Evolutionary conservation across 768 basidiomycete genomes (phyloP), one percentile per base, ranked within the genome.

Genomic region (Tulasnella sp.): DNA sequence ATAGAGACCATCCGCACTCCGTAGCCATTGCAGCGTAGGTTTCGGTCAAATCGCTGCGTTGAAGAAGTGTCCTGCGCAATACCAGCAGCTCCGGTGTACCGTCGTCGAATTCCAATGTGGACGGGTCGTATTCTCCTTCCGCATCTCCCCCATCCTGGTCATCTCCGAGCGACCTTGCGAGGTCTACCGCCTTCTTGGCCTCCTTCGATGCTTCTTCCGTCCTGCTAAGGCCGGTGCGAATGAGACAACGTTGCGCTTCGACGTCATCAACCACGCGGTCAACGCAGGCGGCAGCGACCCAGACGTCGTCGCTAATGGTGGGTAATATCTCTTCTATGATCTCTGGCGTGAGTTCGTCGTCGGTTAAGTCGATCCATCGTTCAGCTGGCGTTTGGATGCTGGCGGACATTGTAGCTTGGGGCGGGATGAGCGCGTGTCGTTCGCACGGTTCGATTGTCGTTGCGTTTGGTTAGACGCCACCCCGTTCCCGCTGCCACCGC

Each of bases 261-360:
- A 86, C 83, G 81, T 89, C 85, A 78, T 91, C 85, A n/a, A 91
- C 83, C 34, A 91, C 82, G 76, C 91, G 86, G 83, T 93, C 92
- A 34, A 85, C 84, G 79, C 89, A 91, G 2, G 93, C 92, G n/a
- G 91, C 88, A 45, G 86, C 87, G 19, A 90, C 90, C 93, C 93
- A 95, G 11, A 90, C 83, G 82, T 95, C 91, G 80, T 94, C 89
- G 54, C 84, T 82, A 52, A 91, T 83, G 31, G 83, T 79, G 11
- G 82, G 83, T 25, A 96, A 86, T 25, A 86, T 80, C 31, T 87
- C 80, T 31, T 84, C 82, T 36, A 92, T 83, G 54, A 81, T 80
- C 69, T 88, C 85, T 0, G 83, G 80, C 3, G 89, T 89, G 76
- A 94, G 80, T n/a, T 90, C 85, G 45, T 85, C 82, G 82, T 93